Evolutionary conservation across 306 rosid genomes (phyloP), one percentile per base, ranked within the genome.

Genomic region (Quillaja saponaria): DNA sequence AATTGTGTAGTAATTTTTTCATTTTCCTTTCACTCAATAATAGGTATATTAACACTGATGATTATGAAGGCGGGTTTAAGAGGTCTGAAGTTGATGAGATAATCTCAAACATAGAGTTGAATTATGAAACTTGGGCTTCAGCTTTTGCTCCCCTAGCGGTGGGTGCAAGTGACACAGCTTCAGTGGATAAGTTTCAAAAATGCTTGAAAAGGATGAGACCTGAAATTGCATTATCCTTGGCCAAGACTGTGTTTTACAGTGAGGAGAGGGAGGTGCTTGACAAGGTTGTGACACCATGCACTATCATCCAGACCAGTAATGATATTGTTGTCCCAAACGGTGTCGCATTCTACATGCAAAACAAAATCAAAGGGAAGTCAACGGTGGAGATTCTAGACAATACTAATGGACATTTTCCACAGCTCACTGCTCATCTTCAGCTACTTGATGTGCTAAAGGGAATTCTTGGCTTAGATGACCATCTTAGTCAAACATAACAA

Each of bases 51-150:
- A 89, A 92, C 25, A 71, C 71, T 20, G 91, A 76, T 20, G 95
- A 67, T 19, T 92, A 92, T 16, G 86, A 89, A 59, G 96, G 99
- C 5, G 99, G 99, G 5, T 76, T 85, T 25, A 77, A 68, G 28
- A 75, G 58, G 33, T 74, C 95, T 54, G 89, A 79, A 1, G 28
- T 92, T 13, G 87, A 85, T 10, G 31, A 75, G 20, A 69, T 92
- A 63, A 12, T 89, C 47, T 39, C 58, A 33, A 58, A 42, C 76
- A 76, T 92, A 5, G 89, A 89, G 39, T 64, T 78, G 59, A 58
- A 89, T 69, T 92, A 73, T 46, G 64, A 81, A 28, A 64, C 74
- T 44, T 92, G 99, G 99, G 71, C 73, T 5, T 11, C 71, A 38
- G 17, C 37, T 13, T 92, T 87, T 68, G 60, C 86, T 61, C 39